Evolutionary conservation across 2,329 filamentous ascomycete genomes (phyloP).

Genomic region (Talaromyces amestolkiae): DNA sequence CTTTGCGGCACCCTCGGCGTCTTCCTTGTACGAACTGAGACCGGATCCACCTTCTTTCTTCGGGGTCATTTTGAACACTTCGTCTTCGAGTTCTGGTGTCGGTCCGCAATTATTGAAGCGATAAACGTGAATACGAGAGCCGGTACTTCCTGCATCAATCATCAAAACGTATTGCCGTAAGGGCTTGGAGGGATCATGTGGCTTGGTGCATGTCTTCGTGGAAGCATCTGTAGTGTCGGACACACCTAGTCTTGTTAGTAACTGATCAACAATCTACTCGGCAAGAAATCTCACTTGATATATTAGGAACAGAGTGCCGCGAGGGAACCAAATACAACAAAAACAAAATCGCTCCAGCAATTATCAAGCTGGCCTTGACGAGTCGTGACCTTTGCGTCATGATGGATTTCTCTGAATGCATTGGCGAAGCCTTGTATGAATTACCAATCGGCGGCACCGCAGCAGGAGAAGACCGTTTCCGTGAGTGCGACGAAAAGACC

Average conservation of each 20-base stretch:
- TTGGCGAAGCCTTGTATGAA: constrained; percentile 46
- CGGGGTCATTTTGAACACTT: constrained; percentile 90
- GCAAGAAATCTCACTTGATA: constrained; percentile 25
- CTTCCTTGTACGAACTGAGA: constrained; percentile 80
- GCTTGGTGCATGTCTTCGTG: constrained; percentile 72
- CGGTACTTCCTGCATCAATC: constrained; percentile 97
- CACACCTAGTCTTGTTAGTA: constrained; percentile 3
- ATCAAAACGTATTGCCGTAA: constrained; percentile 97
- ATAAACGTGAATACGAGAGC: constrained; percentile 97
- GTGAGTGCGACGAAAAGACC: constrained; percentile 44
- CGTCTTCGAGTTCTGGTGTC: constrained; percentile 89
- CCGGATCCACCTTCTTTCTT: constrained; percentile 75
- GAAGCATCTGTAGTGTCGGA: constrained; percentile 16
- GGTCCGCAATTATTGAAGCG: constrained; percentile 98
- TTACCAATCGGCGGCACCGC: constrained; percentile 44
- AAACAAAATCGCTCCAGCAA: constrained; percentile 58
- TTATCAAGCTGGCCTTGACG: constrained; percentile 61
- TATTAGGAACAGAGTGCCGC: constrained; percentile 27
- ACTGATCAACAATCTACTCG: not conserved
- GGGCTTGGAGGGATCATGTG: constrained; percentile 82
- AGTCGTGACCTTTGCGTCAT: constrained; percentile 63
- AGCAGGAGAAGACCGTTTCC: constrained; percentile 55
- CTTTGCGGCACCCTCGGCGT: constrained; percentile 83
- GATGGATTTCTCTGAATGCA: constrained; percentile 35
- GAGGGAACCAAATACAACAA: constrained; percentile 54